phyloP scores from a whole-genome alignment of 1,139 yeast genomes.

The Yamadazyma dushanensis region DNA sequence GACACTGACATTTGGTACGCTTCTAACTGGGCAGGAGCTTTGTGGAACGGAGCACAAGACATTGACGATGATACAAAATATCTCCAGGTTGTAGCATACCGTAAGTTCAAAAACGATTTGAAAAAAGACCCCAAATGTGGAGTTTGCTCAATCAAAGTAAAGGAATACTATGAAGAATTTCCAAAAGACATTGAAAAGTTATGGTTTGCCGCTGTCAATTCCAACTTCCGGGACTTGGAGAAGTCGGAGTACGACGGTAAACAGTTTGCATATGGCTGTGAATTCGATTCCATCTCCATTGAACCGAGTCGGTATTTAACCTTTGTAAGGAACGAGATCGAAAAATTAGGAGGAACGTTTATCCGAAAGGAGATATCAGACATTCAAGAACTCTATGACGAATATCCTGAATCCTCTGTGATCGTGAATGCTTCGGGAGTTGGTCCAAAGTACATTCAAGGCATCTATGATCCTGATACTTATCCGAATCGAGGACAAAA shows the following conservation, averaged over 20 bases:
- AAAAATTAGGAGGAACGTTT: not conserved
- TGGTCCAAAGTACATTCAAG: not conserved
- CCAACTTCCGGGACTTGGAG: constrained; percentile 1
- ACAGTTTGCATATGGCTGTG: not conserved
- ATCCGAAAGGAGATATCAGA: not conserved
- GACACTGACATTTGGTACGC: constrained; percentile 3
- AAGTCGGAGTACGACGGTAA: not conserved
- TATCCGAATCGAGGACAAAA: constrained; percentile 1
- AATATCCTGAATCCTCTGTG: not conserved
- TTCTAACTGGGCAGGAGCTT: constrained; percentile 1
- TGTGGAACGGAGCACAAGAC: constrained; percentile 1
- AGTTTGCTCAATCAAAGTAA: not conserved
- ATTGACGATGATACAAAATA: not conserved
- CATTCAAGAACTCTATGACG: constrained; percentile 1
- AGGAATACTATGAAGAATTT: not conserved
- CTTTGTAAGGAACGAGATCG: not conserved
- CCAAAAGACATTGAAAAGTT: not conserved
- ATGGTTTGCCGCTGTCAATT: not conserved
- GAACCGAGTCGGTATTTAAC: not conserved
- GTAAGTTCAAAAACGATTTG: not conserved
- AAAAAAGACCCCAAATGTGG: constrained; percentile 1
- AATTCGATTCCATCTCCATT: not conserved
- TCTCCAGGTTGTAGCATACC: not conserved
- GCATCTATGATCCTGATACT: not conserved
- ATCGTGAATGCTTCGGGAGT: not conserved